Evolutionary conservation across 768 basidiomycete genomes (phyloP).

Genomic region (Hemileccinum impolitum): DNA sequence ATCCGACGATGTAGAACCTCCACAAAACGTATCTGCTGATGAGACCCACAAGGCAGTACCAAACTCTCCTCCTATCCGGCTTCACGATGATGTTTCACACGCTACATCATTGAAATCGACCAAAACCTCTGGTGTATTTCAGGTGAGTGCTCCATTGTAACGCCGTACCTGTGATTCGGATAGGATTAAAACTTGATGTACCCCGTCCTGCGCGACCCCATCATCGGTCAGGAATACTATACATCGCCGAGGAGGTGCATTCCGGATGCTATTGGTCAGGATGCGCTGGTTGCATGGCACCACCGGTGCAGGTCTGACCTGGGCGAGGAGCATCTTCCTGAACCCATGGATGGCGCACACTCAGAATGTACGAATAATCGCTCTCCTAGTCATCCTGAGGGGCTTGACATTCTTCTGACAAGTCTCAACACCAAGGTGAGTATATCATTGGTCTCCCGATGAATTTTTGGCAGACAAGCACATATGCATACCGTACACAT

Average conservation of each 20-base stretch:
- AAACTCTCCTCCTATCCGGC: neutral
- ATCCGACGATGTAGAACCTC: neutral
- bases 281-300: slow-evolving; percentile 1
- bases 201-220: too few species aligned
- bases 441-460: too few species aligned
- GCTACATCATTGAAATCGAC: slow-evolving; percentile 1
- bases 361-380: neutral
- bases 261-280: slow-evolving; percentile 1
- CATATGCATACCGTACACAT: neutral
- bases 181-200: neutral
- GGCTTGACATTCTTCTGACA: too few species aligned
- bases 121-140: neutral
- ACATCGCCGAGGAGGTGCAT: neutral
- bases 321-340: neutral
- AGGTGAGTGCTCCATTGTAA: neutral
- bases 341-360: slow-evolving; percentile 1
- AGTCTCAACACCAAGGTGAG: too few species aligned
- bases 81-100: neutral
- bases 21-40: neutral
- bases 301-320: slow-evolving; percentile 2
- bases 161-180: too few species aligned
- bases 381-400: neutral
- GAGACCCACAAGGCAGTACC: neutral
- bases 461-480: neutral
- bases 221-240: slow-evolving; percentile 1